phyloP scores from a whole-genome alignment of 2,329 filamentous ascomycete species.

The Fusarium floridanum region DNA sequence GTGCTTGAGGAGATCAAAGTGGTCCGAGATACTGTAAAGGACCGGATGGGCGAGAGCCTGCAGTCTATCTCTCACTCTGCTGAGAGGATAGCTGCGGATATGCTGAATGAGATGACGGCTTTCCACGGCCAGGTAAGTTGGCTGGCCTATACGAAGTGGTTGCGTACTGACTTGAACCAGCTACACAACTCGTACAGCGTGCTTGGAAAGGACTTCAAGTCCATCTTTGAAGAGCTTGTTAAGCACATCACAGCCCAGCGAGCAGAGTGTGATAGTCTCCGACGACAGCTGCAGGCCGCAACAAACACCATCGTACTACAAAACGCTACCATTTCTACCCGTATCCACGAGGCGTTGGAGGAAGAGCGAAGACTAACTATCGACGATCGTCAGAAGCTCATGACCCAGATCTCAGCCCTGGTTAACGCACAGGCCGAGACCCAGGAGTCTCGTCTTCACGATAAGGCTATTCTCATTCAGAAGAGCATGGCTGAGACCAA shows the following conservation, averaged over 20 bases:
- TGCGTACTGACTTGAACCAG: slow-evolving; percentile 53
- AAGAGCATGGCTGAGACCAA: slow-evolving; percentile 74
- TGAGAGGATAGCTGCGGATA: slow-evolving; percentile 89
- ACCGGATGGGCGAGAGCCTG: slow-evolving; percentile 85
- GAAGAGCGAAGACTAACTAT: slow-evolving; percentile 82
- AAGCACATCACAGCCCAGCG: slow-evolving; percentile 82
- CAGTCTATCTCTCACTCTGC: slow-evolving; percentile 86
- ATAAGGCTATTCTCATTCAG: slow-evolving; percentile 72
- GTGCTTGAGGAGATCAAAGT: slow-evolving; percentile 92
- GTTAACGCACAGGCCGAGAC: slow-evolving; percentile 79
- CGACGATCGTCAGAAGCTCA: slow-evolving; percentile 78
- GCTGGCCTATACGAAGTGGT: neutral
- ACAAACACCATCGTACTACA: slow-evolving; percentile 76
- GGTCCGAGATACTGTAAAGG: slow-evolving; percentile 90
- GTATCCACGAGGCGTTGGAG: slow-evolving; percentile 77
- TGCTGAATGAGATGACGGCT: slow-evolving; percentile 84
- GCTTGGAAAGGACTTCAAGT: slow-evolving; percentile 88
- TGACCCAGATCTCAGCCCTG: slow-evolving; percentile 82
- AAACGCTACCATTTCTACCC: slow-evolving; percentile 74
- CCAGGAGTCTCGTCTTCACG: slow-evolving; percentile 78
- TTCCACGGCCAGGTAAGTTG: slow-evolving; percentile 77
- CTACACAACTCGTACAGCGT: slow-evolving; percentile 87
- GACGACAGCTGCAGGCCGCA: slow-evolving; percentile 78
- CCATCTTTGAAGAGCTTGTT: slow-evolving; percentile 84
- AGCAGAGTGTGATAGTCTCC: slow-evolving; percentile 78